These are phyloP conservation scores for Akanthomyces muscarius DNA, from an alignment of 2,329 filamentous ascomycete species.

Conservation along the genomic window DNA sequence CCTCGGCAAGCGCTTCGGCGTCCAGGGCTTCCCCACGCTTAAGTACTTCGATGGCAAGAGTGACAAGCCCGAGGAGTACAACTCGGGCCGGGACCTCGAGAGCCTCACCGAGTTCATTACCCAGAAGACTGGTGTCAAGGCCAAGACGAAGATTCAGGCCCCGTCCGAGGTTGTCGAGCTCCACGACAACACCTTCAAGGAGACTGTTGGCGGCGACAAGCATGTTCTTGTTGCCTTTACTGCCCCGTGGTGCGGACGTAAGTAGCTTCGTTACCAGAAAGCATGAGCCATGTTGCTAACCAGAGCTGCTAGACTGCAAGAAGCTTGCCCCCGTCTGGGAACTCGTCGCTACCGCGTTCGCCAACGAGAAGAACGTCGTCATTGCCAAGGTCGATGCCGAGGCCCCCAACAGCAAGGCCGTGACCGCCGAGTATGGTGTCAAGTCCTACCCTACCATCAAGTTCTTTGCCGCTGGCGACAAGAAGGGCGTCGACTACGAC, in stretches of 20 bases:
- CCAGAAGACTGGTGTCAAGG: conserved; percentile 81
- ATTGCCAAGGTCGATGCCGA: conserved; percentile 97
- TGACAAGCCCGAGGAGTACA: conserved; percentile 79
- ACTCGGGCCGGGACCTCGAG: conserved; percentile 81
- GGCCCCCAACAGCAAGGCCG: conserved; percentile 75
- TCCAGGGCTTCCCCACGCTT: conserved; percentile 93
- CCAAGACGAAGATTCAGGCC: conserved; percentile 69
- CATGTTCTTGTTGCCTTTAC: conserved; percentile 94
- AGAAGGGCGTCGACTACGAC: conserved; percentile 65
- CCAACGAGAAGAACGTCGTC: conserved; percentile 70
- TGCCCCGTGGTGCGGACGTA: conserved; percentile 97
- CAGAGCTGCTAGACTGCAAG: conserved; percentile 76
- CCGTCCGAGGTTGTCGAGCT: conserved; percentile 76
- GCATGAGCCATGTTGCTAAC: background rate
- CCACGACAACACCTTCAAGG: conserved; percentile 73
- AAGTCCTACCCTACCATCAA: conserved; percentile 94
- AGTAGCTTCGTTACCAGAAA: conserved; percentile 37
- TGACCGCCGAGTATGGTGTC: conserved; percentile 71
- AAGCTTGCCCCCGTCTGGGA: conserved; percentile 87
- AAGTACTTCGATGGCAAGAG: conserved; percentile 98
- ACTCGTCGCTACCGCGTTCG: conserved; percentile 75
- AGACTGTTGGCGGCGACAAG: conserved; percentile 77
- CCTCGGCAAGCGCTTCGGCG: conserved; percentile 78
- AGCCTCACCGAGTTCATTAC: conserved; percentile 74
- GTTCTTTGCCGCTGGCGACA: conserved; percentile 87